Conservation (phyloP, 1,284 basidiomycete genomes). For the Tremellales sp. region DNA sequence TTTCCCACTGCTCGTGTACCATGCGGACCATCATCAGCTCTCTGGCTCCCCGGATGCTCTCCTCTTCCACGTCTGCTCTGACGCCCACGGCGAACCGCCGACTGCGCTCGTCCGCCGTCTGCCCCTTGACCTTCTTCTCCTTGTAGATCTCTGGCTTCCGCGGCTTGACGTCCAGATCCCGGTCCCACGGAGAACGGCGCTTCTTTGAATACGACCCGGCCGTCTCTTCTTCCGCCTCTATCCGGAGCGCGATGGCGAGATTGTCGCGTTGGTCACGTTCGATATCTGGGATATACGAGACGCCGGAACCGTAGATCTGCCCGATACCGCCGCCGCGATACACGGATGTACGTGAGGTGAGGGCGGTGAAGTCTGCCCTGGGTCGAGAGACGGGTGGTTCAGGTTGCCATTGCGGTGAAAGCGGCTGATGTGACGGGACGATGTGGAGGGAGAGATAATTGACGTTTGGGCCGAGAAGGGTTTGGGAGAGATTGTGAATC, state of each 20-base stretch:
- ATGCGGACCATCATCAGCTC: conserved; percentile 34
- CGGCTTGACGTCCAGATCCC: conserved; percentile 12
- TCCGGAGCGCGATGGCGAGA: conserved; percentile 13
- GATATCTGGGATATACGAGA: conserved; percentile 10
- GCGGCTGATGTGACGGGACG: conserved; percentile 8
- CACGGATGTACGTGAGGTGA: conserved; percentile 1
- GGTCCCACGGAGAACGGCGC: background rate
- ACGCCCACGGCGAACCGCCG: conserved; percentile 10
- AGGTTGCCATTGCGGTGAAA: conserved; percentile 7
- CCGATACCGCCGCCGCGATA: conserved; percentile 26
- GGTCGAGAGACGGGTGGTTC: conserved; percentile 1
- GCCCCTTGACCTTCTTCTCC: conserved; percentile 9
- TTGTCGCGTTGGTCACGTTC: conserved; percentile 8
- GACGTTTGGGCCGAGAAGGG: conserved; percentile 19
- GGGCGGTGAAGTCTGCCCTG: background rate
- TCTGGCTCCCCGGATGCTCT: conserved; percentile 11
- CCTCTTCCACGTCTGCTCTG: conserved; percentile 1
- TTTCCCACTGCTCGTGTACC: conserved; percentile 29
- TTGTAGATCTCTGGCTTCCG: conserved; percentile 9
- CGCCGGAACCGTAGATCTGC: conserved; percentile 26
- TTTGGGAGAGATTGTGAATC: conserved; percentile 24
- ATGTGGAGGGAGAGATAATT: conserved; percentile 16
- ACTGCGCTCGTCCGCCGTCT: conserved; percentile 5
- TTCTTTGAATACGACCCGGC: conserved; percentile 1
- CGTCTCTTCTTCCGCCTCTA: conserved; percentile 12